phyloP scores from a whole-genome alignment of 2,329 filamentous ascomycete genomes.

The Phyllachora maydis region DNA sequence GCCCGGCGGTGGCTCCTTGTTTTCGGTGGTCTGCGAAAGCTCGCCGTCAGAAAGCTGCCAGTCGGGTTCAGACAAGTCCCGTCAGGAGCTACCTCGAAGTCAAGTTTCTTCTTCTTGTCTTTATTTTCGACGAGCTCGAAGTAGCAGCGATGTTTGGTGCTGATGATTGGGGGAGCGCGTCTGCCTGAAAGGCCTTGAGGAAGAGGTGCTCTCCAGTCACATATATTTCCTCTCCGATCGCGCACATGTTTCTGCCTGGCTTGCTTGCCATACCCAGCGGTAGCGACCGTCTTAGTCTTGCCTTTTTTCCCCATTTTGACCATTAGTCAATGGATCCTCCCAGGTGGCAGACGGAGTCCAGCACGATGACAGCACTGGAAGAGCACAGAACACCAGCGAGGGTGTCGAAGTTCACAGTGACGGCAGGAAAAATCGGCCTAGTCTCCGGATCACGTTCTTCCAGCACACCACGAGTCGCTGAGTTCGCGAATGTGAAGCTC shows the following conservation, averaged over 20 bases:
- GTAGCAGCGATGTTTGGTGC: conserved; percentile 29
- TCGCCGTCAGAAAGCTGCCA: neutral
- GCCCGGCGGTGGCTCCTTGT: conserved; percentile 31
- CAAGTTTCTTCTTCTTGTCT: conserved; percentile 42
- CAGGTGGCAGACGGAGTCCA: too few relatives aligned
- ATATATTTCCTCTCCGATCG: conserved; percentile 6
- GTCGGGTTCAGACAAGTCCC: neutral
- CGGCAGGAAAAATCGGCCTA: too few relatives aligned
- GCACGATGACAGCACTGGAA: too few relatives aligned
- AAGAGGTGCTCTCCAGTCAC: conserved; percentile 8
- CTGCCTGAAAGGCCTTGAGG: conserved; percentile 9
- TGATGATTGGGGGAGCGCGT: conserved; percentile 26
- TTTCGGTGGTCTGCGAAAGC: conserved; percentile 15
- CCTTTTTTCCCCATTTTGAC: conserved; percentile 12
- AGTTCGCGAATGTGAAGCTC: too few relatives aligned
- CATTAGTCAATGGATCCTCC: too few relatives aligned
- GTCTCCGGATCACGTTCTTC: too few relatives aligned
- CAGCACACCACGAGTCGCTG: too few relatives aligned
- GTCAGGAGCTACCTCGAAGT: conserved; percentile 26
- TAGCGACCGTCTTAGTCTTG: conserved; percentile 6
- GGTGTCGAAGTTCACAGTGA: too few relatives aligned
- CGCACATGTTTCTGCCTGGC: conserved; percentile 11
- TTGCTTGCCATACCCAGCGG: conserved; percentile 10
- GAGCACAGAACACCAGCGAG: too few relatives aligned
- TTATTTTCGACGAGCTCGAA: conserved; percentile 44